Evolutionary conservation across 305 asterid species (phyloP).

Genomic region (Fraxinus greggii): DNA sequence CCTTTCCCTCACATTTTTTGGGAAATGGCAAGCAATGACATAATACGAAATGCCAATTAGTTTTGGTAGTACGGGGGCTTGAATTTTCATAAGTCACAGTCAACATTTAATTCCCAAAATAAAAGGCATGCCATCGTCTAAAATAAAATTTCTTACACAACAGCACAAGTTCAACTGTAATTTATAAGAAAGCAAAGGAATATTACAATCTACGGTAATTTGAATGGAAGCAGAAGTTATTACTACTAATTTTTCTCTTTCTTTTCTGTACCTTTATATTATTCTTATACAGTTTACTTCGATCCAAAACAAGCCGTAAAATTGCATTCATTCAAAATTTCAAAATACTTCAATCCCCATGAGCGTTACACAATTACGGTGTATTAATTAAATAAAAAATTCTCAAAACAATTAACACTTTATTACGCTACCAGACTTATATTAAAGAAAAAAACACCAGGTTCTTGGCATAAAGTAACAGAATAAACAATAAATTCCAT

Average conservation of each 20-base stretch:
- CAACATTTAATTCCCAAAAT: not conserved
- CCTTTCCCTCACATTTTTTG: not conserved
- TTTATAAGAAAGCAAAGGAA: not conserved
- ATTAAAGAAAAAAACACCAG: not conserved
- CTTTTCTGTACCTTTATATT: not conserved
- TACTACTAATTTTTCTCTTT: not conserved
- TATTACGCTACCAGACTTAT: not conserved
- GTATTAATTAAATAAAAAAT: constrained; percentile 1
- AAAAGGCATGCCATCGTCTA: not conserved
- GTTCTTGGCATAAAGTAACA: not conserved
- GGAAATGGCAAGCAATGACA: not conserved
- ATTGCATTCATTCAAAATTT: not conserved
- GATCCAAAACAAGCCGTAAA: not conserved
- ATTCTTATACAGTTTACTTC: not conserved
- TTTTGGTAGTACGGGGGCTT: not conserved
- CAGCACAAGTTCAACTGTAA: not conserved
- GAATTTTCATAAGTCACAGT: not conserved
- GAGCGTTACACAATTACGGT: not conserved
- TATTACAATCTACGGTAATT: not conserved
- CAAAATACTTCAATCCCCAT: not conserved
- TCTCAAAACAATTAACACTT: constrained; percentile 13
- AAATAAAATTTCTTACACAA: not conserved
- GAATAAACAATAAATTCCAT: not conserved
- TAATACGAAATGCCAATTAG: not conserved
- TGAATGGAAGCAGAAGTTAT: not conserved